Conservation (phyloP, 2,329 filamentous ascomycete genomes). For the Fusarium tuaranense region DNA sequence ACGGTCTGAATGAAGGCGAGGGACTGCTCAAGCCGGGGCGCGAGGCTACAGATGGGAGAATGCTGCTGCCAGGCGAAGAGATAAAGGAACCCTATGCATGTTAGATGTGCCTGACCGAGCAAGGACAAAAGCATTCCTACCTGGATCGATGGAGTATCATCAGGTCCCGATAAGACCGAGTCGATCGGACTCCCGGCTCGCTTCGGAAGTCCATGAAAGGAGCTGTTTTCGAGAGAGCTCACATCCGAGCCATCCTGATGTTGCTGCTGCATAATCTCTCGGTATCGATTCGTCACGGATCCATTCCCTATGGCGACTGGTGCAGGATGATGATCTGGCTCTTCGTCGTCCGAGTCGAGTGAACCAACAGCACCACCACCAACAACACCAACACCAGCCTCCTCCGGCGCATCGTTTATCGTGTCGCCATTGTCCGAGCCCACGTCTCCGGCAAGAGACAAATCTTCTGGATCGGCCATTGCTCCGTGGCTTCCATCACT, state of each 20-base stretch:
- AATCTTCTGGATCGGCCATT: slow-evolving; percentile 64
- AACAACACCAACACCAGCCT: slow-evolving; percentile 21
- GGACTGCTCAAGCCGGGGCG: slow-evolving; percentile 75
- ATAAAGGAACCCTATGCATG: slow-evolving; percentile 67
- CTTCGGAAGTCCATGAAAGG: slow-evolving; percentile 62
- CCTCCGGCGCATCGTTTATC: slow-evolving; percentile 39
- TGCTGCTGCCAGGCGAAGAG: slow-evolving; percentile 79
- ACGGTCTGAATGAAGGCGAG: slow-evolving; percentile 88
- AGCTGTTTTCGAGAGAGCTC: slow-evolving; percentile 61
- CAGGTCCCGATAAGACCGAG: slow-evolving; percentile 79
- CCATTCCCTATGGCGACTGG: slow-evolving; percentile 39
- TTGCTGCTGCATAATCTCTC: slow-evolving; percentile 57
- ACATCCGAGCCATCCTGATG: slow-evolving; percentile 62
- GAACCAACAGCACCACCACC: slow-evolving; percentile 32
- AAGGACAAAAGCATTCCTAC: slow-evolving; percentile 58
- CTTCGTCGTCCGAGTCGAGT: slow-evolving; percentile 27
- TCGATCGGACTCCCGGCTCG: slow-evolving; percentile 75
- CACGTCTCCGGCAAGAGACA: slow-evolving; percentile 54
- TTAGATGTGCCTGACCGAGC: slow-evolving; percentile 39
- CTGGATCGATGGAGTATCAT: slow-evolving; percentile 87
- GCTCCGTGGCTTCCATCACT: slow-evolving; percentile 56
- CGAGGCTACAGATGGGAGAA: slow-evolving; percentile 76
- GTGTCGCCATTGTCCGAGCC: slow-evolving; percentile 58
- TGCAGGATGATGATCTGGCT: slow-evolving; percentile 30
- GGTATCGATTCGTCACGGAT: slow-evolving; percentile 56